Conservation (phyloP, 495 filamentous ascomycete species). For the Friedmanniomyces endolithicus region DNA sequence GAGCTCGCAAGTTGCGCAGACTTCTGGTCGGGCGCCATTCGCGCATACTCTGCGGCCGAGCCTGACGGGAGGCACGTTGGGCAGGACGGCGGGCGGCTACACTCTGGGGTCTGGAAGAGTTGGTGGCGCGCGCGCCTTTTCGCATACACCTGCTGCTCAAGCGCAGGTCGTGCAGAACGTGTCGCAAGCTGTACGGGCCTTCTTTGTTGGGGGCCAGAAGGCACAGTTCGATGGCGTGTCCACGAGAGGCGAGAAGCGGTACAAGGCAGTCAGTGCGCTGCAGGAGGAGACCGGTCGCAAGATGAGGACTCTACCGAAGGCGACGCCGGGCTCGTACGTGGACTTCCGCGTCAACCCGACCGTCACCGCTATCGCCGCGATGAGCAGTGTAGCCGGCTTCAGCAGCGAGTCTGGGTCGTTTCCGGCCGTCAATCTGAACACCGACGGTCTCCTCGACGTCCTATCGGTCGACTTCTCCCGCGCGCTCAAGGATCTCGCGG, state of each 20-base stretch:
- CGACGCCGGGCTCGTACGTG: slow-evolving; percentile 61
- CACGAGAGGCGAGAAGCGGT: slow-evolving; percentile 59
- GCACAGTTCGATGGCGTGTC: slow-evolving; percentile 67
- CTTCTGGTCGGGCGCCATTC: slow-evolving; percentile 70
- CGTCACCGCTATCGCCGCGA: slow-evolving; percentile 64
- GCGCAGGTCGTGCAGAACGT: slow-evolving; percentile 93
- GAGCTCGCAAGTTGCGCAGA: slow-evolving; percentile 50
- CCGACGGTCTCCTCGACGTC: slow-evolving; percentile 66
- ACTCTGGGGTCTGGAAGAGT: slow-evolving; percentile 54
- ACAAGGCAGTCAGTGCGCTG: slow-evolving; percentile 52
- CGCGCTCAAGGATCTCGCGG: slow-evolving; percentile 68
- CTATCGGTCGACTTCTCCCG: slow-evolving; percentile 83
- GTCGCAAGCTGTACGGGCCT: slow-evolving; percentile 76
- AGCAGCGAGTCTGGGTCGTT: slow-evolving; percentile 3
- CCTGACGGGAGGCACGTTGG: slow-evolving; percentile 75
- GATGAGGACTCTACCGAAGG: slow-evolving; percentile 41
- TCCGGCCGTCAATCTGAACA: slow-evolving; percentile 46
- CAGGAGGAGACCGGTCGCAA: slow-evolving; percentile 57
- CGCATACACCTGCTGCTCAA: slow-evolving; percentile 68
- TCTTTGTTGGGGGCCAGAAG: slow-evolving; percentile 77
- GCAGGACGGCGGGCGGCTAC: slow-evolving; percentile 80
- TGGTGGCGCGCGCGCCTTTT: slow-evolving; percentile 74
- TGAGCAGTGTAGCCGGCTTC: slow-evolving; percentile 32
- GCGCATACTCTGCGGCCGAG: slow-evolving; percentile 84
- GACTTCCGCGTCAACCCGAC: slow-evolving; percentile 82